Percentiles rank a stretch among this genome's conserved stretches.
phyloP scores from a whole-genome alignment of 2,329 filamentous ascomycete genomes.

The Fusarium sp. region DNA sequence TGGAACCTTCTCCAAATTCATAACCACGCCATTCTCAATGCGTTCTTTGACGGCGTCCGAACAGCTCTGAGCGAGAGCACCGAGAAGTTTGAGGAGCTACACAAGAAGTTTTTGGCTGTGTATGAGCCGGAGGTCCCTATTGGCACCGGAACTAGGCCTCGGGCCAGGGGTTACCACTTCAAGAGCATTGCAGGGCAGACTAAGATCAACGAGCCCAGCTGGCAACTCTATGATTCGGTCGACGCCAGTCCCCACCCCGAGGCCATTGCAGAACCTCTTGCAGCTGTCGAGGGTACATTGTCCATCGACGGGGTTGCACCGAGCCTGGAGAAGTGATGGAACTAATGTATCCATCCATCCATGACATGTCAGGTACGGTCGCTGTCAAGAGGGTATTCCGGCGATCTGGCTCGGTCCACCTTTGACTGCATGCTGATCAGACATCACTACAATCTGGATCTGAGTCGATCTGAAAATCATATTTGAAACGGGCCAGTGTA shows the following conservation, averaged over 20 bases:
- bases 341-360: constrained; percentile 28
- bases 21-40: constrained; percentile 79
- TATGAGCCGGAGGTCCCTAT: constrained; percentile 80
- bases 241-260: constrained; percentile 32
- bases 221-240: constrained; percentile 63
- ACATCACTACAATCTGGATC: neutral
- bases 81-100: constrained; percentile 68
- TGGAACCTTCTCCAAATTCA: constrained; percentile 95
- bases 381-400: constrained; percentile 19
- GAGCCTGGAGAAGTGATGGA: constrained; percentile 64
- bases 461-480: neutral
- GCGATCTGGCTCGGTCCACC: constrained; percentile 27
- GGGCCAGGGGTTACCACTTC: constrained; percentile 84
- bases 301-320: constrained; percentile 61
- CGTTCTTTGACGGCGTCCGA: constrained; percentile 80
- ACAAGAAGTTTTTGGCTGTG: constrained; percentile 55
- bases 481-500: neutral
- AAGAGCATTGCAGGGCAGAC: constrained; percentile 74
- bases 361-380: constrained; percentile 32
- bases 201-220: constrained; percentile 76
- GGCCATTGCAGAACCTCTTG: constrained; percentile 34
- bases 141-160: constrained; percentile 81
- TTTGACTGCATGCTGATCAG: constrained; percentile 12
- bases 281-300: constrained; percentile 56
- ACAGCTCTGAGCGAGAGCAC: constrained; percentile 68